phyloP scores from a whole-genome alignment of 306 rosid species.

The Vigna mungo region DNA sequence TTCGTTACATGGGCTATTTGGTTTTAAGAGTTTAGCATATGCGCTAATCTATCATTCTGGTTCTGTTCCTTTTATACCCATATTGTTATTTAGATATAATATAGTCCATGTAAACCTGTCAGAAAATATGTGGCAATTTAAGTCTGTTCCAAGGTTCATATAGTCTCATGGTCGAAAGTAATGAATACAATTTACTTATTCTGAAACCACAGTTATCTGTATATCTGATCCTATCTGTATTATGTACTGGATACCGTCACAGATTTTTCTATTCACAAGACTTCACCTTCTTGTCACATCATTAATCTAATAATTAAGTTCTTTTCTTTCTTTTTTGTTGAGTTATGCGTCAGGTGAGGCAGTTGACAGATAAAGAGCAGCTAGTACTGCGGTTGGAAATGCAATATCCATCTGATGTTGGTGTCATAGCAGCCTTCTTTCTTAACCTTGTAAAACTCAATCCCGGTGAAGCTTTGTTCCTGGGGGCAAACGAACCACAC shows the following conservation, averaged over 20 bases:
- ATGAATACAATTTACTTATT: not conserved
- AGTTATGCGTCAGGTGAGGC: conserved; percentile 64
- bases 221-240: conserved; percentile 16
- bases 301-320: not conserved
- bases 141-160: conserved; percentile 8
- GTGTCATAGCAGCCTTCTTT: conserved; percentile 88
- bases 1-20: conserved; percentile 18
- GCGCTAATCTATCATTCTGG: not conserved
- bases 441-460: conserved; percentile 85
- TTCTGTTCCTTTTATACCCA: not conserved
- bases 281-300: not conserved
- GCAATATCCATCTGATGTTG: conserved; percentile 88
- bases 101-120: too few species aligned
- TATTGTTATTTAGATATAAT: not conserved
- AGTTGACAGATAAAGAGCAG: conserved; percentile 79
- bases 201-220: not conserved
- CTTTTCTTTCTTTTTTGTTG: not conserved
- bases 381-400: conserved; percentile 77
- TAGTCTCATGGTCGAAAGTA: conserved; percentile 4
- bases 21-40: conserved; percentile 10
- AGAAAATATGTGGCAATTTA: not conserved
- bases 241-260: conserved; percentile 13
- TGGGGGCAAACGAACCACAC: conserved; percentile 92
- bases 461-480: conserved; percentile 88
- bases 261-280: not conserved